Base-by-base conservation (phyloP, 352 stramenopile species). In the Phytophthora pseudosyringae region DNA sequence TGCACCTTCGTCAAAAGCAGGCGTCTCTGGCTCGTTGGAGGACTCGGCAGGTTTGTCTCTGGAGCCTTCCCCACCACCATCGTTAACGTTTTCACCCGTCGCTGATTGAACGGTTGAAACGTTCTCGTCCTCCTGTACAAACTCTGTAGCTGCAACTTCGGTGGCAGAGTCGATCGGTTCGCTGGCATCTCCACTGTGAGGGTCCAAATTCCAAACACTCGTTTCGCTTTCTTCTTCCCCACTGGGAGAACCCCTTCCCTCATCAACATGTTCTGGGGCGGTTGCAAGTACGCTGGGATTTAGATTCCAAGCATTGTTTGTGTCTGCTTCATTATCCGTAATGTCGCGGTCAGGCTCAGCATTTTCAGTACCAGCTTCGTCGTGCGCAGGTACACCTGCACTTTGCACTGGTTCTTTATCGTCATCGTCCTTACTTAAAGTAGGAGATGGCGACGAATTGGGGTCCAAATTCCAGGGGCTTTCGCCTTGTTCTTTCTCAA, bases 171-270 rank as follows among this genome's bases (percentile, higher is more conserved):
- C 25, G 18, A 4, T 57, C 4, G 58, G 50, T 5, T 45, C 44
- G 13, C 50, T 64, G n/a, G 45, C n/a, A 43, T 69, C 59, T 40
- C 44, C 46, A 28, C 26, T 38, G 38, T 69, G 45, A 44, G 59
- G 59, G 10, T 66, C 41, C 35, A 73, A 28, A 26, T 69, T 73
- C 65, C 59, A 73, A 7, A 48, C 49, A 25, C n/a, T 43, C 9
- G 21, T 35, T 39, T 53, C 44, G 13, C 29, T 26, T 25, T 21
- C 28, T 25, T 32, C 26, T 25, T 44, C 45, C 3, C 26, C 33
- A 15, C 6, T 18, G 41, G 26, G 43, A 49, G 59, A 41, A 32
- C n/a, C 38, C 12, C 13, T 33, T 3, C 25, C 54, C 3, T 45
- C 40, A 32, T 5, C 18, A 6, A 31, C 25, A 45, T 3, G 4